Evolutionary conservation across 176 grass and related monocot species (phyloP), one percentile per base, ranked within the genome.

Genomic region (Olyra latifolia): DNA sequence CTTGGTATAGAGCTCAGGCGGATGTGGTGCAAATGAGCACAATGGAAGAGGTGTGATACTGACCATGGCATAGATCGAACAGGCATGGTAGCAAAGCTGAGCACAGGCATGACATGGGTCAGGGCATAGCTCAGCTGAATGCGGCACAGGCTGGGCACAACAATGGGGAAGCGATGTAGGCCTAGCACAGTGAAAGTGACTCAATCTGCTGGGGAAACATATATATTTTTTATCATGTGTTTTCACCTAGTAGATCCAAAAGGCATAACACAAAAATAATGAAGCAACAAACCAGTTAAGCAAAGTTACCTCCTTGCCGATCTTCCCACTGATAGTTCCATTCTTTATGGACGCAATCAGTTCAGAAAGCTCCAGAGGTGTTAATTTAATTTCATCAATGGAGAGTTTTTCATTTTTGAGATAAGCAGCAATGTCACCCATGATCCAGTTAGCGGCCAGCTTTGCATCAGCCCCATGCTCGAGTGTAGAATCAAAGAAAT

Each of bases 361-460:
- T 81, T 95, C 92, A 79, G 75, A 92, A 71, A 89, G 84, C 80
- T 98, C 88, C 63, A 83, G 32, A 77, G 92, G 96, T 59, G 96
- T 95, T 74, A 98, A 78, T 80, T 98, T 95, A 77, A 89, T 93
- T 74, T 91, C 88, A 83, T 85, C 82, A 41, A 98, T 93, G 7
- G 84, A 73, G 24, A 93, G 66, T 27, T 89, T 92, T 86, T 98
- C 96, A 88, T 91, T 89, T 82, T 93, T 98, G 10, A 95, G 65
- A 84, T 91, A 95, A 86, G 96, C 96, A 83, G 92, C 84, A 58
- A 98, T 93, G 66, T 98, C 88, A 62, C 96, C 84, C 96, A 98
- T 95, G 80, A 93, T 98, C 96, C 96, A 98, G 72, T 98, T 98
- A 70, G 92, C 92, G 65, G 82, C 90, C 83, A 95, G 53, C 56